phyloP scores from a whole-genome alignment of 1,139 yeast genomes.

The Pichia inconspicua region DNA sequence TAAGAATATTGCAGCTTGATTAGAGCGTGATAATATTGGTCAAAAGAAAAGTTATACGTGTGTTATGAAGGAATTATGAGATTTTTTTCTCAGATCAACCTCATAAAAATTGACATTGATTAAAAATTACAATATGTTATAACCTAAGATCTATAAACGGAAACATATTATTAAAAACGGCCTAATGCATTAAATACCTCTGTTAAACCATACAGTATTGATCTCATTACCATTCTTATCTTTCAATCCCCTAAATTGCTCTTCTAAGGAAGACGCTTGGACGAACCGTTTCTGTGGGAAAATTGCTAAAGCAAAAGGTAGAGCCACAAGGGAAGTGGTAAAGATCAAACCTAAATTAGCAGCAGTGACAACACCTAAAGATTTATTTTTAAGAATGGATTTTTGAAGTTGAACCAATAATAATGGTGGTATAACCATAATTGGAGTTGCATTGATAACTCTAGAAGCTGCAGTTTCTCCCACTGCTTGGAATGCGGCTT shows the following conservation, averaged over 20 bases:
- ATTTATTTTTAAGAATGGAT: constrained; percentile 57
- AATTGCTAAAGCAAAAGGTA: constrained; percentile 91
- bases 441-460: constrained; percentile 92
- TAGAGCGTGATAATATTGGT: too few relatives aligned
- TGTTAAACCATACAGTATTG: constrained; percentile 67
- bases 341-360: constrained; percentile 81
- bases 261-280: constrained; percentile 53
- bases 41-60: too few relatives aligned
- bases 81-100: too few relatives aligned
- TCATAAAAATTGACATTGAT: too few relatives aligned
- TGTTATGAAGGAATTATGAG: too few relatives aligned
- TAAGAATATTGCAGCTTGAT: too few relatives aligned
- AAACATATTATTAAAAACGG: too few relatives aligned
- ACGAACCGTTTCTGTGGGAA: constrained; percentile 83
- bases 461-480: constrained; percentile 95
- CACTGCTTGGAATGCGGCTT: constrained; percentile 86
- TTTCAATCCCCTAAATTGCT: constrained; percentile 50
- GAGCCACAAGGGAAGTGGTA: constrained; percentile 72
- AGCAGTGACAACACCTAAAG: constrained; percentile 53
- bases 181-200: constrained; percentile 51
- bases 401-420: constrained; percentile 69
- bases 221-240: constrained; percentile 58
- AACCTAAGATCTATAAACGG: not conserved
- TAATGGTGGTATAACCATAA: constrained; percentile 93
- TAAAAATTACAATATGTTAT: too few relatives aligned